Base-by-base conservation (phyloP, 306 rosid genomes). In the Trifolium subterraneum region DNA sequence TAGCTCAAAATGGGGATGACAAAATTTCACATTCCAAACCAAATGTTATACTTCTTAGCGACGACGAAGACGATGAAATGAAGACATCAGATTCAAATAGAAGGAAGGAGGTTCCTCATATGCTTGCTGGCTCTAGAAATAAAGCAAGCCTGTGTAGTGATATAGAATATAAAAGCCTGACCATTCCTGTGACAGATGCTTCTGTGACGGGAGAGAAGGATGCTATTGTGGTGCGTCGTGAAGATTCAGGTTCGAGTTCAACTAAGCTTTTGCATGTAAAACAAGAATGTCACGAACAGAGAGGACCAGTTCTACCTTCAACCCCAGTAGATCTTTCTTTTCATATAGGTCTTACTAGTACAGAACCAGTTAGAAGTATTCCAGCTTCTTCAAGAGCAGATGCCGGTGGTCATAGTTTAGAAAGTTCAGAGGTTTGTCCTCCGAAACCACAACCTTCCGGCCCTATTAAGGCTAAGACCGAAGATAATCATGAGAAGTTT, bases 31-130 rank as follows among this genome's bases (percentile, higher is more conserved):
- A 44, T 25, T n/a, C 15, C 70, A 56, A 68, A 64, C 77, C 45
- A 27, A 86, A 76, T 84, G 56, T 92, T 68, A 95, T 95, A 76
- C 82, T 88, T 82, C 89, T 90, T 41, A 92, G 96, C 70, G 98
- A 95, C 13, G 97, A 94, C 70, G 96, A 92, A 75, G 83, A 81
- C 70, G 96, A 87, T 76, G 88, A 84, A 60, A 82, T 75, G 36
- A 80, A 78, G 77, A 75, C 80, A 74, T 54, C 60, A 15, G 68
- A 76, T 72, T 71, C 90, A 79, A 83, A 79, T 78, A 71, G 78
- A 47, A 70, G 69, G 69, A 80, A 64, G 38, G 92, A 79, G 50
- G 71, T 58, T 75, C 47, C 85, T 69, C 77, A 72, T 72, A 63
- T 80, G 67, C 78, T 81, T 80, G 42, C 60, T 38, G 86, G 64